These are phyloP conservation scores for Pichia rugopelliculosa DNA, from an alignment of 805 yeast species.

Conservation along the genomic window DNA sequence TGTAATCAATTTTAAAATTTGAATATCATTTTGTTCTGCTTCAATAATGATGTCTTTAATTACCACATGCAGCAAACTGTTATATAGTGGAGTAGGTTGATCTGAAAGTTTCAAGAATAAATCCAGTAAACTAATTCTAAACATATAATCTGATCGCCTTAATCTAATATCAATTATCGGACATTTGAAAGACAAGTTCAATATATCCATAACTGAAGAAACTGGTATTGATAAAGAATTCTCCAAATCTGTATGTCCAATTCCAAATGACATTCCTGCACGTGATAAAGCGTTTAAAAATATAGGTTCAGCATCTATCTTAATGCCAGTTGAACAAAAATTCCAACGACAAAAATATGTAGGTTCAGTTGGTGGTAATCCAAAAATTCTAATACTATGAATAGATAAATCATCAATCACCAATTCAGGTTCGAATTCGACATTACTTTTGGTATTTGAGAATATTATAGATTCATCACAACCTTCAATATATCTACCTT, in stretches of 20 bases:
- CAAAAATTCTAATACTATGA: constrained; percentile 91
- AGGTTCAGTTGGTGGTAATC: constrained; percentile 81
- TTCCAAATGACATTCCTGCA: constrained; percentile 42
- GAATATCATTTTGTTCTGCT: constrained; percentile 8
- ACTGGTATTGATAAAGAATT: constrained; percentile 57
- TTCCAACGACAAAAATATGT: constrained; percentile 92
- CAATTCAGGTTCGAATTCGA: constrained; percentile 34
- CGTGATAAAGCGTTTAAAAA: constrained; percentile 38
- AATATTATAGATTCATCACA: constrained; percentile 21
- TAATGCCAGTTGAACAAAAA: constrained; percentile 55
- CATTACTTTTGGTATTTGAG: constrained; percentile 19
- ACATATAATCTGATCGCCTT: constrained; percentile 24
- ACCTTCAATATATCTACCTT: constrained; percentile 27
- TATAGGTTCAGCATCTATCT: constrained; percentile 41
- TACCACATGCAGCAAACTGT: constrained; percentile 42
- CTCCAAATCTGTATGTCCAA: constrained; percentile 68
- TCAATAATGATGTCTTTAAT: constrained; percentile 40
- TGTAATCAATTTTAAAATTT: constrained; percentile 43
- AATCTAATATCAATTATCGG: constrained; percentile 41
- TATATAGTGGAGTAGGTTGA: constrained; percentile 58
- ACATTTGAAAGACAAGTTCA: constrained; percentile 51
- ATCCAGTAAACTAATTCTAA: constrained; percentile 21
- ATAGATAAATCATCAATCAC: constrained; percentile 51
- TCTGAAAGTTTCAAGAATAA: constrained; percentile 50
- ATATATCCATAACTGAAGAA: constrained; percentile 58